A percentile compares a stretch with the other conserved stretches of the same genome.
Evolutionary conservation across 139 green algal genomes (phyloP).

Genomic region (Chlorella sp.): DNA sequence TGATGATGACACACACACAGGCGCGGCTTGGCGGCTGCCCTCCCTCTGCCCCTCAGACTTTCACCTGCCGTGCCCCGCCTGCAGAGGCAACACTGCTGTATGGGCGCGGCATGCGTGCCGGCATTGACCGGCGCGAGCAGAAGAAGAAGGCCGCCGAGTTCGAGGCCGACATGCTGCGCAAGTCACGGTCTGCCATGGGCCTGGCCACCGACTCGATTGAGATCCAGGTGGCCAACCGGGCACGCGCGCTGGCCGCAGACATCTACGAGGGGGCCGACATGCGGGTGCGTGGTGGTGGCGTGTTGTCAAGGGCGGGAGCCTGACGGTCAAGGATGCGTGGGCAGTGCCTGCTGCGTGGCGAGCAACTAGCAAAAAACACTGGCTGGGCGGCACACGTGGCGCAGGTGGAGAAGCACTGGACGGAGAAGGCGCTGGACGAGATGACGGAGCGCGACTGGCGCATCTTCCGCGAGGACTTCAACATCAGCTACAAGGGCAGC

Average conservation of each 20-base stretch:
- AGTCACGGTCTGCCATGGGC: slow-evolving; percentile 11
- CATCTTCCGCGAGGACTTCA: slow-evolving; percentile 99
- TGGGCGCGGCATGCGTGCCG: slow-evolving; percentile 85
- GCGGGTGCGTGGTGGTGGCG: slow-evolving; percentile 33
- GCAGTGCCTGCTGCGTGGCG: too few relatives aligned
- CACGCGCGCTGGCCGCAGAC: slow-evolving; percentile 42
- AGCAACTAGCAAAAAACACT: too few relatives aligned
- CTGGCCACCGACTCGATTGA: slow-evolving; percentile 5
- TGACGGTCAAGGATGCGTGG: too few relatives aligned
- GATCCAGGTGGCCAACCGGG: neutral
- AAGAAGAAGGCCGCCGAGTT: slow-evolving; percentile 72
- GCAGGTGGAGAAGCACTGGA: slow-evolving; percentile 75
- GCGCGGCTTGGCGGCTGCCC: too few relatives aligned
- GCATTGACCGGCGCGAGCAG: slow-evolving; percentile 91
- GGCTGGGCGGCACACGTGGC: too few relatives aligned
- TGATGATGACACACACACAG: too few relatives aligned
- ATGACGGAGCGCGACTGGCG: slow-evolving; percentile 98
- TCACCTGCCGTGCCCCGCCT: neutral
- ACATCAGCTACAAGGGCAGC: slow-evolving; percentile 83
- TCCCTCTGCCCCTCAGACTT: too few relatives aligned
- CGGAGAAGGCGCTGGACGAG: slow-evolving; percentile 75
- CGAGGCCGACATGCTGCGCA: slow-evolving; percentile 53
- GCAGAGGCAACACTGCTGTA: slow-evolving; percentile 89
- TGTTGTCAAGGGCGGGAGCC: too few relatives aligned
- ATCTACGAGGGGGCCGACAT: slow-evolving; percentile 72